Evolutionary conservation across 106 monocot species (phyloP).

Genomic region (Dactylorhiza incarnata): DNA sequence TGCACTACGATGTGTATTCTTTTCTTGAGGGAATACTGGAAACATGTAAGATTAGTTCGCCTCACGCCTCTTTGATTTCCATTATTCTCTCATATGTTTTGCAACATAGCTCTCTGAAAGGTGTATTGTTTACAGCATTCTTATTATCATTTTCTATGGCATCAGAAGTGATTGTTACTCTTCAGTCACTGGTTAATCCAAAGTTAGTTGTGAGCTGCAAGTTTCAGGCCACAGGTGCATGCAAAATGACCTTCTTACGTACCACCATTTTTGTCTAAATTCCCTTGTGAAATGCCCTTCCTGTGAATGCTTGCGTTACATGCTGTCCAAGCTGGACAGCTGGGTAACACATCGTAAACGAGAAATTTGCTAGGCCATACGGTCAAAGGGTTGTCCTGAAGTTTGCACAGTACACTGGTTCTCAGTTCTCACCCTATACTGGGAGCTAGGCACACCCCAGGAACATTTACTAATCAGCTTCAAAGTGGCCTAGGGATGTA

Average conservation of each 20-base stretch:
- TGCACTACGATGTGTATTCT: conserved; percentile 54
- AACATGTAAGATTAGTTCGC: conserved; percentile 29
- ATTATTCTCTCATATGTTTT: neutral
- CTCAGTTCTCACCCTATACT: no score
- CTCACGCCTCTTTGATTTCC: neutral
- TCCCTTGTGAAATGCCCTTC: no score
- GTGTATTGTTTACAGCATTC: conserved; percentile 36
- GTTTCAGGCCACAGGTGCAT: conserved; percentile 57
- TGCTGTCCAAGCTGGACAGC: no score
- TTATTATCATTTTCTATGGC: conserved; percentile 53
- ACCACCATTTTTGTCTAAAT: neutral
- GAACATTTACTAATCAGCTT: no score
- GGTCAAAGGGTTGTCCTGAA: no score
- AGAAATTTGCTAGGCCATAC: no score
- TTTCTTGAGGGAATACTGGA: conserved; percentile 56
- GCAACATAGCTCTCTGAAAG: neutral
- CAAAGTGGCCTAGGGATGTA: no score
- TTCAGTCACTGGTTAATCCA: conserved; percentile 69
- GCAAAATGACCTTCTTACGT: neutral
- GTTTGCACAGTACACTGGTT: no score
- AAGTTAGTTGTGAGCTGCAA: conserved; percentile 35
- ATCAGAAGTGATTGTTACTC: conserved; percentile 58
- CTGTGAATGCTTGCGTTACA: no score
- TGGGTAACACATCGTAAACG: no score
- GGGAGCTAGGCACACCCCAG: no score